Conservation (phyloP, 2,329 filamentous ascomycete species). For the Alternaria viburni region DNA sequence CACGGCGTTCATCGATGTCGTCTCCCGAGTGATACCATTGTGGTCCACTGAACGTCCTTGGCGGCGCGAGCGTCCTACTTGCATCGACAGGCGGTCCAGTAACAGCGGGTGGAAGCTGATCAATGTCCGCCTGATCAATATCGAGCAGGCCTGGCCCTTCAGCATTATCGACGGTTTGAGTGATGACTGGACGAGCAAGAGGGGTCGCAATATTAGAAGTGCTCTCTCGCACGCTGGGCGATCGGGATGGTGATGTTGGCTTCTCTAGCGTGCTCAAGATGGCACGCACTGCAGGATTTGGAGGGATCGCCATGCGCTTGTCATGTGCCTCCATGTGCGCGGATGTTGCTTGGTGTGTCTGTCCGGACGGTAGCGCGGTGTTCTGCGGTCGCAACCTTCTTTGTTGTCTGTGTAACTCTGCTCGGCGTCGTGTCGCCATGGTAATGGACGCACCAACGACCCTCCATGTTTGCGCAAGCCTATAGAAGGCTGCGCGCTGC, state of each 20-base stretch:
- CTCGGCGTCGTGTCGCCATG: constrained; percentile 54
- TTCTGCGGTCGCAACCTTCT: constrained; percentile 32
- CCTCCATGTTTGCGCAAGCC: constrained; percentile 65
- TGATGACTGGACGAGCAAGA: constrained; percentile 54
- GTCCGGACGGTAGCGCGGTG: constrained; percentile 14
- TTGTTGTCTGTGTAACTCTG: constrained; percentile 38
- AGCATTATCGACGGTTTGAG: constrained; percentile 3
- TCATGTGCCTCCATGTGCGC: constrained; percentile 30
- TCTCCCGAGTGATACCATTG: constrained; percentile 44
- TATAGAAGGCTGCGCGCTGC: constrained; percentile 56
- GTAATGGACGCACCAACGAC: constrained; percentile 60
- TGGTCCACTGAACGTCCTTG: constrained; percentile 33
- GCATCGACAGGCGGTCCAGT: constrained; percentile 29
- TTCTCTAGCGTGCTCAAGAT: constrained; percentile 41
- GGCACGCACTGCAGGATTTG: constrained; percentile 43
- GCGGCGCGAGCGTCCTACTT: constrained; percentile 13
- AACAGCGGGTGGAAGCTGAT: constrained; percentile 46
- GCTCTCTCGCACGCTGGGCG: constrained; percentile 51
- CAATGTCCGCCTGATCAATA: constrained; percentile 45
- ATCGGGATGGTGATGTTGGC: constrained; percentile 30
- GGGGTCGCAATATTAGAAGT: constrained; percentile 64
- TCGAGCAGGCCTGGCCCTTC: constrained; percentile 37
- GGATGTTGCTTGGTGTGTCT: constrained; percentile 13
- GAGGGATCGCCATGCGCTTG: constrained; percentile 23
- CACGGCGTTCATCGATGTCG: constrained; percentile 47